A percentile compares a stretch with the other conserved stretches of the same genome.
Conservation (phyloP, 176 grass and related monocot genomes). For the Phoenix roebelenii region DNA sequence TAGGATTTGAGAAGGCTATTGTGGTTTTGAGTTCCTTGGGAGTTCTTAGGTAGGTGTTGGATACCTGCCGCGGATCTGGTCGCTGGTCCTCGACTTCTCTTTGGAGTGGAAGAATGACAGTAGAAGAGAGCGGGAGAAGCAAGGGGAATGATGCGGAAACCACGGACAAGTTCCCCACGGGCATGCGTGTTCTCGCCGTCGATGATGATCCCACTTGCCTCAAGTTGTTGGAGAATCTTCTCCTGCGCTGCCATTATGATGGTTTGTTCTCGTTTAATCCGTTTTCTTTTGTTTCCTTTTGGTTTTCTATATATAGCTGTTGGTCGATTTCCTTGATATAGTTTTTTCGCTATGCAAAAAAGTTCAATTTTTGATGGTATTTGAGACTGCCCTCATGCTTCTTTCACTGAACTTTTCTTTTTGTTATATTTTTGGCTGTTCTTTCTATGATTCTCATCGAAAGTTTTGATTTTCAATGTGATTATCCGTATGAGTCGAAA, state of each 20-base stretch:
- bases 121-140: conserved; percentile 14
- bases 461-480: no score
- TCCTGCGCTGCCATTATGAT: conserved; percentile 12
- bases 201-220: conserved; percentile 22
- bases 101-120: neutral
- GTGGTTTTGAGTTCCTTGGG: neutral
- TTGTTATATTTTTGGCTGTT: no score
- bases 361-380: neutral
- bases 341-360: conserved; percentile 18
- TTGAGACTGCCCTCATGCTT: no score
- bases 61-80: no score
- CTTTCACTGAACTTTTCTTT: no score
- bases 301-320: neutral
- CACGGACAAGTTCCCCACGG: conserved; percentile 7
- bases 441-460: no score
- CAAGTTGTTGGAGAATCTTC: conserved; percentile 13
- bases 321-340: no score
- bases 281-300: neutral
- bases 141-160: neutral
- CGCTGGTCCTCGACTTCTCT: no score
- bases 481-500: no score
- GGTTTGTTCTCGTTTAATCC: neutral
- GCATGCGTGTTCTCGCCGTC: conserved; percentile 18
- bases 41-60: neutral
- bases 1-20: neutral